Evolutionary conservation across 2,329 filamentous ascomycete species (phyloP).

Genomic region (Macroventuria anomochaeta): DNA sequence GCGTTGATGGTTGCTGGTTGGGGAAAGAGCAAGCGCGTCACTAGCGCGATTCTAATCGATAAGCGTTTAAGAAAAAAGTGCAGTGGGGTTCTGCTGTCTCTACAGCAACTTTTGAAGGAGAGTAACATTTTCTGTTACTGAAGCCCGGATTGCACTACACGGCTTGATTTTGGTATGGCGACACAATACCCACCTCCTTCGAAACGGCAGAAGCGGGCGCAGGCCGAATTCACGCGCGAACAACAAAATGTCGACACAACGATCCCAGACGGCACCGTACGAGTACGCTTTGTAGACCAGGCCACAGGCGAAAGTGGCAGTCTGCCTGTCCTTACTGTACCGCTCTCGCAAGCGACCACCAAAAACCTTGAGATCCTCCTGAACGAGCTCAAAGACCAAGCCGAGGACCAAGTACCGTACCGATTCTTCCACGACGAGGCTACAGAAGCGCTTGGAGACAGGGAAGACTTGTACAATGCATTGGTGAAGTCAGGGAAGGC

Average conservation of each 20-base stretch:
- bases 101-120: conserved; percentile 7
- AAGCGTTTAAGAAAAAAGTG: conserved; percentile 21
- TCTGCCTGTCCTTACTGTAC: conserved; percentile 72
- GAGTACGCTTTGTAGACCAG: conserved; percentile 88
- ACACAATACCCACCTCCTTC: conserved; percentile 83
- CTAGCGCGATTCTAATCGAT: conserved; percentile 37
- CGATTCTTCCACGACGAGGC: conserved; percentile 64
- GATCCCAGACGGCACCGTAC: conserved; percentile 76
- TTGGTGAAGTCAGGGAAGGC: conserved; percentile 52
- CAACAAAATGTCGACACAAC: conserved; percentile 75
- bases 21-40: conserved; percentile 24
- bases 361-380: conserved; percentile 88
- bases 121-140: neutral
- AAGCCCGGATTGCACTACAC: neutral
- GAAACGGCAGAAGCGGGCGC: conserved; percentile 83
- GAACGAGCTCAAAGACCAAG: conserved; percentile 76
- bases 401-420: conserved; percentile 71
- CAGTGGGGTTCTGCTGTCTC: conserved; percentile 11
- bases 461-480: conserved; percentile 53
- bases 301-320: conserved; percentile 71
- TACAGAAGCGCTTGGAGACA: conserved; percentile 55
- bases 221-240: conserved; percentile 70
- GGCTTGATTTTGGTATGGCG: conserved; percentile 64
- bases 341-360: conserved; percentile 82
- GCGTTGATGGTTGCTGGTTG: conserved; percentile 4